Conservation (phyloP, 805 yeast genomes). For the Blastobotrys mokoenaii region DNA sequence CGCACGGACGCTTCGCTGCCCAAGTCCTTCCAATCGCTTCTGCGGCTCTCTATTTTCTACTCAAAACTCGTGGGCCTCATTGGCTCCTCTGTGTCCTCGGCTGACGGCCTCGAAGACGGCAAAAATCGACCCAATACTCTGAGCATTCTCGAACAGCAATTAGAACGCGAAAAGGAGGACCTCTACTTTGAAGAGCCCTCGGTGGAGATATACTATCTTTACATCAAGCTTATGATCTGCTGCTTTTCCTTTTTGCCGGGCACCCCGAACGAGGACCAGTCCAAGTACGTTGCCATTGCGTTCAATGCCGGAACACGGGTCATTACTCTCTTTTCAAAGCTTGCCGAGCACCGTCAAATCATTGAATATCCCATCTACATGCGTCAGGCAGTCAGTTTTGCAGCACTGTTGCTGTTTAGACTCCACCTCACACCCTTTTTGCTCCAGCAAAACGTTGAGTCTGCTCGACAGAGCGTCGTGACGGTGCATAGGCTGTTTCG, state of each 20-base stretch:
- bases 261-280: slow-evolving; percentile 79
- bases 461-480: slow-evolving; percentile 87
- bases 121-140: slow-evolving; percentile 72
- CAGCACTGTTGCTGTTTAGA: slow-evolving; percentile 67
- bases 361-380: slow-evolving; percentile 82
- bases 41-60: slow-evolving; percentile 72
- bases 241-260: slow-evolving; percentile 81
- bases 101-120: slow-evolving; percentile 85
- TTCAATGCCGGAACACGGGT: slow-evolving; percentile 74
- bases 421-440: slow-evolving; percentile 71
- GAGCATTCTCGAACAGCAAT: slow-evolving; percentile 67
- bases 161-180: slow-evolving; percentile 61
- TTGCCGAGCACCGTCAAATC: slow-evolving; percentile 59
- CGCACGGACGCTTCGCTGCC: slow-evolving; percentile 59
- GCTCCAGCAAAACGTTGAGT: slow-evolving; percentile 59
- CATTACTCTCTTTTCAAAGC: slow-evolving; percentile 64
- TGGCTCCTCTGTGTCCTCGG: slow-evolving; percentile 78
- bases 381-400: slow-evolving; percentile 76
- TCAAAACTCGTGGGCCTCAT: slow-evolving; percentile 73
- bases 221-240: slow-evolving; percentile 73
- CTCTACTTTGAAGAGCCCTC: slow-evolving; percentile 56
- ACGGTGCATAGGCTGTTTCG: slow-evolving; percentile 83
- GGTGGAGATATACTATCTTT: slow-evolving; percentile 69
- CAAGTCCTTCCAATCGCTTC: slow-evolving; percentile 58
- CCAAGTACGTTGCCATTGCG: slow-evolving; percentile 72